Percentiles rank a stretch among this genome's conserved stretches.
Evolutionary conservation across 768 basidiomycete genomes (phyloP).

Genomic region (Serendipita sp.): DNA sequence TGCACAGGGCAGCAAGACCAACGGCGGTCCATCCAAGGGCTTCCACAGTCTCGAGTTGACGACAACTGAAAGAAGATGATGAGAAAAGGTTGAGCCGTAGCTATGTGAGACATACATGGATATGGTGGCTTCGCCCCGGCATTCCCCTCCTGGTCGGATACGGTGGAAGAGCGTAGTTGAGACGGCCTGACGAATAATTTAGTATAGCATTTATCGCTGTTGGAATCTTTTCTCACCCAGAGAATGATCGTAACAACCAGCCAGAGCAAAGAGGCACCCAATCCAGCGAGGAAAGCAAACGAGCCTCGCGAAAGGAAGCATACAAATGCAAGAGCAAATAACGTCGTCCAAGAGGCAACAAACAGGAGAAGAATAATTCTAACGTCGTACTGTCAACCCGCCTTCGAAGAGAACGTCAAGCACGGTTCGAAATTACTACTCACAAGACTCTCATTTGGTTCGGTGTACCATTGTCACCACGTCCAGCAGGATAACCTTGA

Average conservation of each 20-base stretch:
- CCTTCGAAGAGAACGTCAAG: neutral
- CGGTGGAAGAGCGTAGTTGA: constrained; percentile 1
- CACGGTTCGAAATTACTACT: neutral
- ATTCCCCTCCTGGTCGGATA: constrained; percentile 2
- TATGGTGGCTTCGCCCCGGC: neutral
- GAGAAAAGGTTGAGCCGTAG: neutral
- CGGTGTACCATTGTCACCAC: constrained; percentile 1
- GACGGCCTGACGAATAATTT: neutral
- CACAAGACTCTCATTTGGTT: constrained; percentile 5
- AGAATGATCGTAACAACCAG: constrained; percentile 6
- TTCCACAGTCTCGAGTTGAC: constrained; percentile 8
- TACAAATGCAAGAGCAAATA: neutral
- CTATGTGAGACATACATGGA: constrained; percentile 3
- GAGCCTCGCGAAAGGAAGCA: neutral
- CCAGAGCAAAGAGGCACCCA: constrained; percentile 6
- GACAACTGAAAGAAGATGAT: constrained; percentile 3
- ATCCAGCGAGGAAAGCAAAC: constrained; percentile 4
- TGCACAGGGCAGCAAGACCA: constrained; percentile 1
- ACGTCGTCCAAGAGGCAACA: constrained; percentile 4
- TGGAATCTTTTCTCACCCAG: neutral
- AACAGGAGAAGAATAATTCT: constrained; percentile 4
- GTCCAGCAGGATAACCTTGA: constrained; percentile 7
- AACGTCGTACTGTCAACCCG: neutral
- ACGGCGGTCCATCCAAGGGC: constrained; percentile 8
- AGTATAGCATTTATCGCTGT: neutral